Percentiles rank a stretch among this genome's conserved stretches.
Evolutionary conservation across 352 stramenopile genomes (phyloP).

Genomic region (Pythium rhizo-oryzae): DNA sequence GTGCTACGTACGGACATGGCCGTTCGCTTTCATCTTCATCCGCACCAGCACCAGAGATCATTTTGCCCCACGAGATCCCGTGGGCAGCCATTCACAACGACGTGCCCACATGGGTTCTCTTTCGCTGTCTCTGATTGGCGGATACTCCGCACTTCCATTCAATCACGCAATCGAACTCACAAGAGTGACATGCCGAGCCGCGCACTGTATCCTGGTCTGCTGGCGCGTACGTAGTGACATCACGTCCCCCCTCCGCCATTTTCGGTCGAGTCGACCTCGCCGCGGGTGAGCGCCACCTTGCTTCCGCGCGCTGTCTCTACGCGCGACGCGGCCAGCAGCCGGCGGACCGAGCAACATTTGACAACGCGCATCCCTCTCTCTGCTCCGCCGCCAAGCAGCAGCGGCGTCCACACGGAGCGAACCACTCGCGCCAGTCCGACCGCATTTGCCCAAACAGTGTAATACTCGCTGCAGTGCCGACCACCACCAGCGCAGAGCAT

Average conservation of each 20-base stretch:
- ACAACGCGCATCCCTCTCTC: not conserved
- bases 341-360: constrained; percentile 4
- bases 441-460: too few species aligned
- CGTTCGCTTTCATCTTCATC: too few species aligned
- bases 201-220: not conserved
- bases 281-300: not conserved
- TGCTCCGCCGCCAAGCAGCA: not conserved
- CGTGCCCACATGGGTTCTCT: constrained; percentile 2
- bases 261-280: not conserved
- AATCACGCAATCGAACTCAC: not conserved
- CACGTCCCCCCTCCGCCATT: not conserved
- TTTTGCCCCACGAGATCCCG: too few species aligned
- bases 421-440: too few species aligned
- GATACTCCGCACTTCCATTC: not conserved
- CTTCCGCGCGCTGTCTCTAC: constrained; percentile 1
- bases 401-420: not conserved
- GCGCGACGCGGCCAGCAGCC: constrained; percentile 1
- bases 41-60: too few species aligned
- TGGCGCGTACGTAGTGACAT: not conserved
- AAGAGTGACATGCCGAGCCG: not conserved
- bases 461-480: too few species aligned
- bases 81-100: not conserved
- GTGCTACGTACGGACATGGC: too few species aligned
- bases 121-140: not conserved
- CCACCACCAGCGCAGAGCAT: not conserved